Conservation (phyloP, 371 early-diverging fungal genomes). For the Mortierella sp. region DNA sequence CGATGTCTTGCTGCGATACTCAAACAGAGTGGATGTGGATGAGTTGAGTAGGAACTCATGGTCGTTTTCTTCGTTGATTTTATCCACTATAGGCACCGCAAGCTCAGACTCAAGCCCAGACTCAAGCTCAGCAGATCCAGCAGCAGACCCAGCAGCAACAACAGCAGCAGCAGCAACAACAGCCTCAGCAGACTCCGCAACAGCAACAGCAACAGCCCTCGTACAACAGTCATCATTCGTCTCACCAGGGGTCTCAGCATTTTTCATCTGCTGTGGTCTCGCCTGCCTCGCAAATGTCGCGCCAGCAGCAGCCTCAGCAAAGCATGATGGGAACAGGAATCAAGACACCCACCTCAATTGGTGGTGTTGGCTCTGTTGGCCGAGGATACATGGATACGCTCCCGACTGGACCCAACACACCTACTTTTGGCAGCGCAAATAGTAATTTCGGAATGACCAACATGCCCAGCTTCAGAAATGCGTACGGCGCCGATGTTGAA, state of each 20-base stretch:
- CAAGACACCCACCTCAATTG: conserved; percentile 38
- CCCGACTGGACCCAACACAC: conserved; percentile 26
- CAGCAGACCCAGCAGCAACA: conserved; percentile 18
- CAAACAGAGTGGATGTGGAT: neutral
- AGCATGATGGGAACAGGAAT: conserved; percentile 38
- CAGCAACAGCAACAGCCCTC: conserved; percentile 41
- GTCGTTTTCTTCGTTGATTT: neutral
- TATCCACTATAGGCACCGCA: neutral
- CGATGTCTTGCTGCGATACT: neutral
- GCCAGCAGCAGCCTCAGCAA: conserved; percentile 43
- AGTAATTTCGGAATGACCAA: conserved; percentile 38
- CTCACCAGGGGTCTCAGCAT: conserved; percentile 46
- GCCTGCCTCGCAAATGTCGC: conserved; percentile 39
- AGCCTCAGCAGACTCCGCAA: conserved; percentile 29
- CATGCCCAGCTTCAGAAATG: conserved; percentile 33
- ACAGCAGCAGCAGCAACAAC: conserved; percentile 14
- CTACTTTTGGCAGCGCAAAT: conserved; percentile 34
- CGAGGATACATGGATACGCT: conserved; percentile 37
- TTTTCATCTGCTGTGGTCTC: conserved; percentile 38
- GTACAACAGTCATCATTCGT: conserved; percentile 41
- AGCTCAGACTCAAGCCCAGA: conserved; percentile 20
- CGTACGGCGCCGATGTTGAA: conserved; percentile 51
- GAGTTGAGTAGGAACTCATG: neutral
- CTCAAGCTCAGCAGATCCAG: conserved; percentile 25
- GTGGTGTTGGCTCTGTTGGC: conserved; percentile 30